Conservation (phyloP, 371 early-diverging fungal genomes). For the Zychaea mexicana region DNA sequence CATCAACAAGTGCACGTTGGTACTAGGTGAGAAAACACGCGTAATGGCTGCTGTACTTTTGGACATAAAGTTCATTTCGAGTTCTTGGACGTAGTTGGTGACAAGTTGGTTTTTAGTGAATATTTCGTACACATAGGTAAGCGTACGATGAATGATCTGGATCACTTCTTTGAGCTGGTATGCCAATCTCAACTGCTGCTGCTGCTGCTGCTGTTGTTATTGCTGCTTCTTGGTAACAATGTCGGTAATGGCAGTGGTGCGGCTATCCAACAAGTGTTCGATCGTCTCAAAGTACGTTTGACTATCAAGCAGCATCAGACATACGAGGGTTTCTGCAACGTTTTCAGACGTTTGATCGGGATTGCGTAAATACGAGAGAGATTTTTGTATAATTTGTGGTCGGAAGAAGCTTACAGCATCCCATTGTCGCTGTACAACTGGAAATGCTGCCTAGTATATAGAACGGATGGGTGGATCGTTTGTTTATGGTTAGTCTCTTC, state of each 20-base stretch:
- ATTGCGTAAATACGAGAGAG: slow-evolving; percentile 50
- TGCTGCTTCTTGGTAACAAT: slow-evolving; percentile 16
- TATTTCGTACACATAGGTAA: slow-evolving; percentile 40
- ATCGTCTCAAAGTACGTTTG: slow-evolving; percentile 43
- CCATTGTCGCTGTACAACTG: slow-evolving; percentile 86
- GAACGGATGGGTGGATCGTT: background rate
- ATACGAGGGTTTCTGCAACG: slow-evolving; percentile 61
- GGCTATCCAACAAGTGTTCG: slow-evolving; percentile 40
- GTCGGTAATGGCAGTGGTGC: slow-evolving; percentile 41
- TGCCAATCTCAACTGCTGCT: slow-evolving; percentile 14
- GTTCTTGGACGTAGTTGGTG: slow-evolving; percentile 21
- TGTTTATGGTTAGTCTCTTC: slow-evolving; percentile 1
- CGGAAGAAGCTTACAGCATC: slow-evolving; percentile 79
- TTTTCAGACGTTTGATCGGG: slow-evolving; percentile 52
- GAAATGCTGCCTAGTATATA: slow-evolving; percentile 62
- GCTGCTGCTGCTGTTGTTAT: slow-evolving; percentile 13
- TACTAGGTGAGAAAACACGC: slow-evolving; percentile 57
- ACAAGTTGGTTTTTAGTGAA: slow-evolving; percentile 33
- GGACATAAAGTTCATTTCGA: slow-evolving; percentile 35
- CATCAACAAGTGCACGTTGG: slow-evolving; percentile 59
- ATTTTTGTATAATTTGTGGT: slow-evolving; percentile 71
- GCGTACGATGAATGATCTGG: slow-evolving; percentile 41
- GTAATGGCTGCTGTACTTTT: slow-evolving; percentile 41
- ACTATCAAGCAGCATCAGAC: slow-evolving; percentile 65
- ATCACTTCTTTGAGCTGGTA: slow-evolving; percentile 43